A percentile compares a stretch with the other conserved stretches of the same genome.
phyloP scores from a whole-genome alignment of 768 basidiomycete genomes.

The Phlegmacium glaucopus region DNA sequence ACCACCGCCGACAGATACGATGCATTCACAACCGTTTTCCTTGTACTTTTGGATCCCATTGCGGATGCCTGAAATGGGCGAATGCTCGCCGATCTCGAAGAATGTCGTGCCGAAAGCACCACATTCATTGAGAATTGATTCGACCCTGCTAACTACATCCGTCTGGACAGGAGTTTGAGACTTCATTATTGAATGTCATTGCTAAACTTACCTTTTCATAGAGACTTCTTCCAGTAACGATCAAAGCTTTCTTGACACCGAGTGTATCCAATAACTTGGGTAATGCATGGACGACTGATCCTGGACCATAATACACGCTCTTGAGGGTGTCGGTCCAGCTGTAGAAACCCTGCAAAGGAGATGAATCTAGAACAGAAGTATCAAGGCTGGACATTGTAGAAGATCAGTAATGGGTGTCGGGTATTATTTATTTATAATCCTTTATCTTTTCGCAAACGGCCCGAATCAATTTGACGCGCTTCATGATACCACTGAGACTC shows the following conservation, averaged over 20 bases:
- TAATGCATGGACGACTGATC: slow-evolving; percentile 56
- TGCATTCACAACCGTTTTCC: slow-evolving; percentile 57
- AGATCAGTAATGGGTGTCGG: not conserved
- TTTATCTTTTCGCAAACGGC: too few species aligned
- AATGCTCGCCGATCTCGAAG: slow-evolving; percentile 69
- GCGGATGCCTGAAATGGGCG: slow-evolving; percentile 64
- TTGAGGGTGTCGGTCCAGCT: slow-evolving; percentile 66
- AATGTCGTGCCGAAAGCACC: slow-evolving; percentile 68
- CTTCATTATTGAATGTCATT: not conserved
- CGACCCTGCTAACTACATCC: slow-evolving; percentile 53
- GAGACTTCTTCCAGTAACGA: slow-evolving; percentile 72
- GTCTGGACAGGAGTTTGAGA: slow-evolving; percentile 36
- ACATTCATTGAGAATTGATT: slow-evolving; percentile 50
- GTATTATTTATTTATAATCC: too few species aligned
- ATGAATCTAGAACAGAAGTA: slow-evolving; percentile 13
- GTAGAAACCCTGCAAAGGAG: slow-evolving; percentile 52
- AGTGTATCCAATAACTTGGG: slow-evolving; percentile 56
- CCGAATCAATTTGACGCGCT: too few species aligned
- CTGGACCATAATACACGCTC: slow-evolving; percentile 71
- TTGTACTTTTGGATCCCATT: slow-evolving; percentile 54
- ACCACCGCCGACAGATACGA: slow-evolving; percentile 76
- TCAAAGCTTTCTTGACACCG: slow-evolving; percentile 58
- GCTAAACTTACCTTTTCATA: slow-evolving; percentile 49
- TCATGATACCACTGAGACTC: too few species aligned
- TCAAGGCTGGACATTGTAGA: slow-evolving; percentile 27